Evolutionary conservation across 2,329 filamentous ascomycete species (phyloP).

Genomic region (Gnomoniopsis smithogilvyi): DNA sequence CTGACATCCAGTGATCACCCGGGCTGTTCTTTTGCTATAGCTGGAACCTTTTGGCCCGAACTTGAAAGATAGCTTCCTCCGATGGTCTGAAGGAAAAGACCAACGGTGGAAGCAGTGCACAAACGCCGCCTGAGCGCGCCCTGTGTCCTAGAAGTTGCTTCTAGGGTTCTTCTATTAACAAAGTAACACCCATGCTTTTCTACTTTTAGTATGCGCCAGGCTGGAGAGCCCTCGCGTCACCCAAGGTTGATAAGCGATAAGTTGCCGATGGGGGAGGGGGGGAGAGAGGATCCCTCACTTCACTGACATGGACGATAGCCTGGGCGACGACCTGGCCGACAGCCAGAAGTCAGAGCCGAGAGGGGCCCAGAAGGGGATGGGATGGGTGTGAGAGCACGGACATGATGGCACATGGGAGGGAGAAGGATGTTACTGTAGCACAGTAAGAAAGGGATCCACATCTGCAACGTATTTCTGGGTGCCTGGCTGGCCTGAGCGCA

Average conservation of each 20-base stretch:
- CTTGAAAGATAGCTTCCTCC: neutral
- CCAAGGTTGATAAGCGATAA: neutral
- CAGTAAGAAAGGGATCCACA: neutral
- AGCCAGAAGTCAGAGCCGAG: neutral
- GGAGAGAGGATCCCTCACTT: neutral
- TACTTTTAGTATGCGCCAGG: no score
- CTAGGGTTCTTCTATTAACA: no score
- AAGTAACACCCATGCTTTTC: no score
- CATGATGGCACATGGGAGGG: neutral
- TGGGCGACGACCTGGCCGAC: neutral
- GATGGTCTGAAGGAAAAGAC: no score
- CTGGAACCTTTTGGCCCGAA: neutral
- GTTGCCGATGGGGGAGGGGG: neutral
- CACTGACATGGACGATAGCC: neutral
- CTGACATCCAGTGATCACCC: slow-evolving; percentile 8
- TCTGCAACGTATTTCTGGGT: neutral
- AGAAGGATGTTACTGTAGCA: no score
- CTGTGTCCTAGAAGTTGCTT: no score
- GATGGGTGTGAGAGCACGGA: neutral
- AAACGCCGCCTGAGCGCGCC: no score
- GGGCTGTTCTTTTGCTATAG: neutral
- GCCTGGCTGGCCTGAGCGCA: neutral
- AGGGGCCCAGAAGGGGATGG: neutral
- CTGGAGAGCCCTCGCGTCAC: neutral
- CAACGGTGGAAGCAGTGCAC: no score